A percentile compares a stretch with the other conserved stretches of the same genome.
These are phyloP conservation scores for Ascochyta lentis DNA, from an alignment of 2,329 filamentous ascomycete species.

Conservation along the genomic window DNA sequence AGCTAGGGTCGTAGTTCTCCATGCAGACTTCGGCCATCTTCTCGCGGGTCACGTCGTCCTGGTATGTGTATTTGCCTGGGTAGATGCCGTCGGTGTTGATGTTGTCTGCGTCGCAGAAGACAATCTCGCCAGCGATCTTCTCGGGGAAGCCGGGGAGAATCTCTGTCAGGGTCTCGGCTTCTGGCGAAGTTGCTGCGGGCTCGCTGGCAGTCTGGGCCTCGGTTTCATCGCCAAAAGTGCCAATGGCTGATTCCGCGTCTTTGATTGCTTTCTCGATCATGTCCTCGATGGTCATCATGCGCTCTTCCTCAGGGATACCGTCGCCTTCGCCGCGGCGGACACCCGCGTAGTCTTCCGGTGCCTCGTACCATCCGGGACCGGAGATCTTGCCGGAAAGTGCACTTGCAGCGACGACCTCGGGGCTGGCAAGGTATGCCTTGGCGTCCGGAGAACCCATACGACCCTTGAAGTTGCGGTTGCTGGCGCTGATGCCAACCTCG, in stretches of 20 bases:
- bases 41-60: conserved; percentile 77
- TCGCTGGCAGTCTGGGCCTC: conserved; percentile 41
- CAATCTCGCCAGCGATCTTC: conserved; percentile 81
- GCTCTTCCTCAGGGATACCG: conserved; percentile 68
- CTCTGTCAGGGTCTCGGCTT: conserved; percentile 62
- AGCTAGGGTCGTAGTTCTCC: conserved; percentile 86
- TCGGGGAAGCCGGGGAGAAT: conserved; percentile 88
- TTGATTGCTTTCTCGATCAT: conserved; percentile 74
- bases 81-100: conserved; percentile 95
- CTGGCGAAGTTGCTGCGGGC: conserved; percentile 22
- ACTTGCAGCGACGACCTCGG: conserved; percentile 90
- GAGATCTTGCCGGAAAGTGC: conserved; percentile 76
- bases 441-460: conserved; percentile 84
- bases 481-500: conserved; percentile 85
- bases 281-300: conserved; percentile 70
- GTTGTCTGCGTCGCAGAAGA: conserved; percentile 86
- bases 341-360: conserved; percentile 71
- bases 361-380: conserved; percentile 79
- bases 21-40: conserved; percentile 91
- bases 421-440: conserved; percentile 84
- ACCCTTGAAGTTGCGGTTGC: conserved; percentile 90
- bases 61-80: conserved; percentile 89
- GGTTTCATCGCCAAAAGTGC: conserved; percentile 49
- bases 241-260: conserved; percentile 70
- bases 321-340: conserved; percentile 75